Evolutionary conservation across 108 stramenopile species (phyloP), one percentile per base, ranked within the genome.

Genomic region (Nitzschia sp.): DNA sequence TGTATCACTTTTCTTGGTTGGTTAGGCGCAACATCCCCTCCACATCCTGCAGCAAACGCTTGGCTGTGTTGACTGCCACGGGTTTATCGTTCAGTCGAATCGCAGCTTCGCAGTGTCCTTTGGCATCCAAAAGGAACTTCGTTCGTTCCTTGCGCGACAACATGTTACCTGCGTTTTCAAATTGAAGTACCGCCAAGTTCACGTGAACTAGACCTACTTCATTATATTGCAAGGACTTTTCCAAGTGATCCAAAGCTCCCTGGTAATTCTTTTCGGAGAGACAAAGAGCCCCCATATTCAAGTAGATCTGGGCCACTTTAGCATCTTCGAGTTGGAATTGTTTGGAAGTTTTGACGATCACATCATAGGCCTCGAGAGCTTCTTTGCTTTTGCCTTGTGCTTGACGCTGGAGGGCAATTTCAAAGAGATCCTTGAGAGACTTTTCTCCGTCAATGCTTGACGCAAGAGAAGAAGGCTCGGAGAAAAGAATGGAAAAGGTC

Each of bases 241-340:
- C 46, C 17, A 68, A 72, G 55, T 63, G 58, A 22, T 72, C 43
- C 57, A 54, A 34, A 3, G 77, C 77, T 41, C 39, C 29, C 29
- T 60, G 42, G 6, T 44, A 41, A n/a, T 72, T 26, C 22, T 38
- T 10, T 52, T 71, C 44, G 24, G 42, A 50, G 12, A 76, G 25
- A 38, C 73, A 73, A 5, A 72, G 39, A 19, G 75, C 71, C 15
- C 80, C 80, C 57, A 76, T 75, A 50, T 80, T 80, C 6, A 60
- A 57, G 20, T 64, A 57, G 0, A 76, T 75, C 46, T 80, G 75
- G 22, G 80, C 80, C 29, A 57, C 72, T 59, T 44, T 65, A 8
- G 25, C 34, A 8, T 70, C 65, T 7, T 66, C 65, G 6, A 75
- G 51, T 8, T 71, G 19, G 39, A 51, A 60, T 62, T 61, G 54